A percentile compares a stretch with the other conserved stretches of the same genome.
Evolutionary conservation across 768 basidiomycete genomes (phyloP).

Genomic region (Vararia minispora): DNA sequence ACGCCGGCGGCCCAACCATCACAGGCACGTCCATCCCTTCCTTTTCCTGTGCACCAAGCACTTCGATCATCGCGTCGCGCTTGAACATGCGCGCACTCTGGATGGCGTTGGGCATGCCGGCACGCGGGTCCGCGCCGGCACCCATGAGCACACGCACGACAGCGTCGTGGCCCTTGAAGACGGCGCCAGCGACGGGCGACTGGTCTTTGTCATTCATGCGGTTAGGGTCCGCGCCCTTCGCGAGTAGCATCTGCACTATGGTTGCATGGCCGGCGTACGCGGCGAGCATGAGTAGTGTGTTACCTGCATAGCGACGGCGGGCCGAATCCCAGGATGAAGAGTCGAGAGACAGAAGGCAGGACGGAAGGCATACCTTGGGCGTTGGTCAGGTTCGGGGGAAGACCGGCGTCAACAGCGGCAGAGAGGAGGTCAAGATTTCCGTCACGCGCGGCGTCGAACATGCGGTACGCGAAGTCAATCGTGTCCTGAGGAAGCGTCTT

Average conservation of each 20-base stretch:
- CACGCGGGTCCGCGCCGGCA: constrained; percentile 47
- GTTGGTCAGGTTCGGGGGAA: constrained; percentile 66
- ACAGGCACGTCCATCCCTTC: constrained; percentile 27
- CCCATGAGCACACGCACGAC: constrained; percentile 44
- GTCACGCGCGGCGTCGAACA: constrained; percentile 64
- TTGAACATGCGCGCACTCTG: constrained; percentile 62
- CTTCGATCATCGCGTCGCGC: constrained; percentile 39
- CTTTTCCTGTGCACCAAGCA: constrained; percentile 48
- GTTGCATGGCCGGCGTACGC: constrained; percentile 57
- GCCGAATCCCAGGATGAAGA: neutral
- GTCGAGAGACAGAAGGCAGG: neutral
- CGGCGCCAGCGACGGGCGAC: constrained; percentile 64
- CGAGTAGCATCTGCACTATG: constrained; percentile 41
- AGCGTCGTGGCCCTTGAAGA: constrained; percentile 62
- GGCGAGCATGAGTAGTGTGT: constrained; percentile 71
- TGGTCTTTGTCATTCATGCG: constrained; percentile 62
- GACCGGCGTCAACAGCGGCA: constrained; percentile 53
- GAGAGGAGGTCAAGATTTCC: constrained; percentile 43
- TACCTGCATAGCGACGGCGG: constrained; percentile 31
- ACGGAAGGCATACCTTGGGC: constrained; percentile 37
- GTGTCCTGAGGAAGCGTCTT: constrained; percentile 28
- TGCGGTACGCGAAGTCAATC: constrained; percentile 46
- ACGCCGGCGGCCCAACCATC: constrained; percentile 8
- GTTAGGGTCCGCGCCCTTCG: constrained; percentile 53
- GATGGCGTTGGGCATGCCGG: constrained; percentile 58